Conservation (phyloP, 371 early-diverging fungal species). For the Mucor piriformis region DNA sequence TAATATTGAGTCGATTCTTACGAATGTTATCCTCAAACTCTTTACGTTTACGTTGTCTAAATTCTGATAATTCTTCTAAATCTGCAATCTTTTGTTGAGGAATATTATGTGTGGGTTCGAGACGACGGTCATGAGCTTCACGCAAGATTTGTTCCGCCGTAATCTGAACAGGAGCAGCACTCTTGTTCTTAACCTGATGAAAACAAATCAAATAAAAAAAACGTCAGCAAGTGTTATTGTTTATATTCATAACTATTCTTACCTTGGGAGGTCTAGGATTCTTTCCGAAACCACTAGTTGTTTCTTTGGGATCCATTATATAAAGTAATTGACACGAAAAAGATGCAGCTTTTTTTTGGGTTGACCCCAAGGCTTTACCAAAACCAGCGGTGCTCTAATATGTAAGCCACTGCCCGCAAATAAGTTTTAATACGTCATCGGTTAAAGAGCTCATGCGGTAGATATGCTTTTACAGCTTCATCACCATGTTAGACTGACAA, state of each 20-base stretch:
- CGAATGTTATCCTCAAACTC: conserved; percentile 93
- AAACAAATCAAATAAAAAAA: background rate
- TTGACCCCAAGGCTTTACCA: background rate
- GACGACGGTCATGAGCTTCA: conserved; percentile 89
- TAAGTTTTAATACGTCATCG: too few species aligned
- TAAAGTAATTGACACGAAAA: conserved; percentile 1
- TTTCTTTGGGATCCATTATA: conserved; percentile 45
- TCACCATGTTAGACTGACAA: too few species aligned
- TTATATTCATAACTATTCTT: conserved; percentile 1
- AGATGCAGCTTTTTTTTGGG: background rate
- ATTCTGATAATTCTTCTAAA: conserved; percentile 90
- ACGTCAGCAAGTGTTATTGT: background rate
- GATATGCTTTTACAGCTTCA: too few species aligned
- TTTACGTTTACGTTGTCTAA: conserved; percentile 88
- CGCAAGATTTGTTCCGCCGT: conserved; percentile 98
- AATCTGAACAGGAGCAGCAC: conserved; percentile 96
- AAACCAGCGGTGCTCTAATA: too few species aligned
- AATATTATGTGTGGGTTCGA: conserved; percentile 71
- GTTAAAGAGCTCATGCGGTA: too few species aligned
- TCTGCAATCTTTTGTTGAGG: conserved; percentile 93
- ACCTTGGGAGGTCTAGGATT: conserved; percentile 62
- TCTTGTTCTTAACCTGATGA: conserved; percentile 94
- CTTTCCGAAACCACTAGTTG: conserved; percentile 48
- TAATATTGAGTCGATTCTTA: conserved; percentile 81
- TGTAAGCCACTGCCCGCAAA: too few species aligned